Base-by-base conservation (phyloP, 2,329 filamentous ascomycete species). In the Colletotrichum incanum region DNA sequence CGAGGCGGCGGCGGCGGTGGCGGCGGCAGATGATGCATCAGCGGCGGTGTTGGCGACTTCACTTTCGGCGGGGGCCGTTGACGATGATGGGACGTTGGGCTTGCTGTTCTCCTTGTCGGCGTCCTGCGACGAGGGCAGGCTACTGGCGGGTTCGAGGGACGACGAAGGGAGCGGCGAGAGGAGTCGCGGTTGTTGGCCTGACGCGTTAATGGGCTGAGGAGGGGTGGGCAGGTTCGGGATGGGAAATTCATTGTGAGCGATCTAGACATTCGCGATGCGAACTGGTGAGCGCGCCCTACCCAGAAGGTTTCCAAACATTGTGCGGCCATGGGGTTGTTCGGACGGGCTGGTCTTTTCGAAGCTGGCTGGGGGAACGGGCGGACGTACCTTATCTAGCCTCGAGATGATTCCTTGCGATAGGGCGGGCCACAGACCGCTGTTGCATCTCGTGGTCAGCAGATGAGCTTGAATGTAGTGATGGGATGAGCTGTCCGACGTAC, bases 181-280 rank as follows among this genome's bases (percentile, higher is more conserved):
- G 71, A 84, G 82, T 75, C 82, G 84, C 23, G 70, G 54, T 70
- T 81, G 83, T 73, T 79, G 82, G 76, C 79, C 78, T 71, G 84
- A 79, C 66, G 84, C 78, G 76, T 75, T 65, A 76, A 83, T 78
- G 72, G 83, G 81, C 54, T 84, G 77, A 31, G 82, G 82, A 16
- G 83, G 83, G 20, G 84, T 82, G 43, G 88, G 87, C 64, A 90
- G 82, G 65, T 84, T 86, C 14, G 93, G 93, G 76, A 93, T 92
- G 52, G 93, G 91, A 77, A 97, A 98, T 64, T 92, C 91, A 79
- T 91, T 87, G 80, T 90, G 89, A 50, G 93, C 89, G 76, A 95
- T 96, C 94, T 97, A 61, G 41, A 61, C 37, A 70, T 56, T 68
- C 71, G 65, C 50, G 34, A 64, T 67, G 61, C 65, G 55, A 73